Conservation (phyloP, 2,329 filamentous ascomycete species). For the Neurospora sp. region DNA sequence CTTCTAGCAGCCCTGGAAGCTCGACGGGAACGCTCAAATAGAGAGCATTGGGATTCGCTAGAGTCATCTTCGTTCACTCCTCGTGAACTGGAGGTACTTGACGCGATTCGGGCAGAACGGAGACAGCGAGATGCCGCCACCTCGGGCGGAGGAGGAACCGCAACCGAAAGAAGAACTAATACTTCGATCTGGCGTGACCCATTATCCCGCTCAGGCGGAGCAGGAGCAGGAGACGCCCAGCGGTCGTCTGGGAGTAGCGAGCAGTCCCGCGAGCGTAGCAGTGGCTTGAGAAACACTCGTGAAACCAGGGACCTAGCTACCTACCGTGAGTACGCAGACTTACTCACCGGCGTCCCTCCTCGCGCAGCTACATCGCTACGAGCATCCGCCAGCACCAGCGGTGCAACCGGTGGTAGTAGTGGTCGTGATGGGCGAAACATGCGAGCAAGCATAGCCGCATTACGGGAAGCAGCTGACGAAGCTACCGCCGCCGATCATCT, state of each 20-base stretch:
- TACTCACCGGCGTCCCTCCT: neutral
- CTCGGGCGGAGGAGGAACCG: neutral
- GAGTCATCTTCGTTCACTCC: neutral
- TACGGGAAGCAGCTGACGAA: neutral
- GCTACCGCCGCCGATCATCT: neutral
- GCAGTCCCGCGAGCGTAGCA: neutral
- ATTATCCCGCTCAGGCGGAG: neutral
- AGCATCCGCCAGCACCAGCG: neutral
- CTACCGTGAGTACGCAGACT: neutral
- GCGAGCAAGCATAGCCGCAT: neutral
- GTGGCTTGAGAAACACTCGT: neutral
- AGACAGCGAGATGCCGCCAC: neutral
- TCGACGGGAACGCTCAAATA: neutral
- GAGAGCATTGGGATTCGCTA: neutral
- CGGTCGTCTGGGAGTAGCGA: neutral
- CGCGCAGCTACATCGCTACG: neutral
- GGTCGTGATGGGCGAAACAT: neutral
- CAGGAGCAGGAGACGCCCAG: neutral
- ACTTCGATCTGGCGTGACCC: neutral
- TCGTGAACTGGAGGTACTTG: neutral
- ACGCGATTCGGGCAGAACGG: neutral
- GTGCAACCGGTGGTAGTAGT: neutral
- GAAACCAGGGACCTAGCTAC: neutral
- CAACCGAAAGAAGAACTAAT: neutral
- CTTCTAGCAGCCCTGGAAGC: constrained; percentile 19